Evolutionary conservation across 306 rosid genomes (phyloP), one percentile per base, ranked within the genome.

Genomic region (Rosa persica): DNA sequence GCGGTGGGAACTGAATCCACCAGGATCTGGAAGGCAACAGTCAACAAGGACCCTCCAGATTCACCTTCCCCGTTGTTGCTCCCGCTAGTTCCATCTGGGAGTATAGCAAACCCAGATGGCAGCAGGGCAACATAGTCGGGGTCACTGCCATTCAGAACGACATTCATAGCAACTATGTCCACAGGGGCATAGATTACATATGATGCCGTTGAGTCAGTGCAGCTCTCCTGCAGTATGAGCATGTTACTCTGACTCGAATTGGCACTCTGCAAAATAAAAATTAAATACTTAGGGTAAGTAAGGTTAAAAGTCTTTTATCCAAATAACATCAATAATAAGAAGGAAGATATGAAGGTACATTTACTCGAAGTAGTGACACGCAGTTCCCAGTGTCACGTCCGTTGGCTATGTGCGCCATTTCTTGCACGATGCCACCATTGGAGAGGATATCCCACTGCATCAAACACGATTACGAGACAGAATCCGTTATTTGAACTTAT

Each of bases 231-330:
- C 4, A 96, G 57, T 57, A 93, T 91, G 76, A 96, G 80, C 98
- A 91, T 96, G 92, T 93, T 93, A 91, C 96, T 96, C 81, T 96
- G 98, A 90, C 98, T 96, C 67, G 99, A 93, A 86, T 93, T 96
- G 0, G 91, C 93, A 81, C 99, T 96, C 99, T 96, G 23, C 82
- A 89, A 1, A 4, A 38, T 79, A 86, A 1, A 3, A 44, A 20
- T 13, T 72, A 25, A 36, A 9, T 39, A 20, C 27, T 52, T 12
- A 8, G 71, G 46, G 27, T 23, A 8, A 75, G 15, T 19, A 1
- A 23, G 38, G 47, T 6, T 15, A 20, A 34, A 8, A 49, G 39
- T 8, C 12, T 38, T 10, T 42, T 5, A 25, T 3, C 6, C 5
- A 27, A 25, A 75, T 2, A 43, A 42, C 30, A 40, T 10, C n/a